phyloP scores from a whole-genome alignment of 495 filamentous ascomycete species.

The Pseudoneurospora amorphoporcata region DNA sequence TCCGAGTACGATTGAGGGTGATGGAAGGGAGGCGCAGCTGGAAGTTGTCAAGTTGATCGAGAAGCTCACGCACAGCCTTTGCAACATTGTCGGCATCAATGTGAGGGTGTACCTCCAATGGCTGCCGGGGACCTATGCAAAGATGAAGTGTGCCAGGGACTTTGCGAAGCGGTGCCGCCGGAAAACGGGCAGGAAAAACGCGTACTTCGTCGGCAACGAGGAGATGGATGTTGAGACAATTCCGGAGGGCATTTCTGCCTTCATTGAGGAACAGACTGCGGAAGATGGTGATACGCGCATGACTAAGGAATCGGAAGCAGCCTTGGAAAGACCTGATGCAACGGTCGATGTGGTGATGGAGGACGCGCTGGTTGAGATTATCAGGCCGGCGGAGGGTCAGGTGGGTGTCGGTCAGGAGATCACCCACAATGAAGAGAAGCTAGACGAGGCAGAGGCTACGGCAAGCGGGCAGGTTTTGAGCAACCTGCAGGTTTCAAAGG shows the following conservation, averaged over 20 bases:
- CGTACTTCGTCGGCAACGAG: background rate
- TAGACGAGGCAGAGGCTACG: background rate
- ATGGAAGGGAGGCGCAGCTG: background rate
- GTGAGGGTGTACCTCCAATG: background rate
- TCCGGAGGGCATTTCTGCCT: background rate
- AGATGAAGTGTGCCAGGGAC: background rate
- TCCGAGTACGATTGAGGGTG: background rate
- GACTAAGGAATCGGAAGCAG: no score
- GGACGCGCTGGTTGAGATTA: no score
- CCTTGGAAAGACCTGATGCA: no score
- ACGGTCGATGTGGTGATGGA: no score
- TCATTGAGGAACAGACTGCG: background rate
- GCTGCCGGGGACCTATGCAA: background rate
- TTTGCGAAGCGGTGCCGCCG: background rate
- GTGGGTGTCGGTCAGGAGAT: background rate
- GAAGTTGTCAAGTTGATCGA: background rate
- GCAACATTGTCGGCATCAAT: background rate
- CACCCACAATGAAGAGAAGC: background rate
- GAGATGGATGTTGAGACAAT: background rate
- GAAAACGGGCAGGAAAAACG: background rate
- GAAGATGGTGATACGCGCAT: no score
- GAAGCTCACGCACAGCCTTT: background rate
- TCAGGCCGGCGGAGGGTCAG: background rate
- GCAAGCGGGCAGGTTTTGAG: background rate
- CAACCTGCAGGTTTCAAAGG: no score